Evolutionary conservation across 2,329 filamentous ascomycete species (phyloP).

Genomic region (Sarocladiaceae sp.): DNA sequence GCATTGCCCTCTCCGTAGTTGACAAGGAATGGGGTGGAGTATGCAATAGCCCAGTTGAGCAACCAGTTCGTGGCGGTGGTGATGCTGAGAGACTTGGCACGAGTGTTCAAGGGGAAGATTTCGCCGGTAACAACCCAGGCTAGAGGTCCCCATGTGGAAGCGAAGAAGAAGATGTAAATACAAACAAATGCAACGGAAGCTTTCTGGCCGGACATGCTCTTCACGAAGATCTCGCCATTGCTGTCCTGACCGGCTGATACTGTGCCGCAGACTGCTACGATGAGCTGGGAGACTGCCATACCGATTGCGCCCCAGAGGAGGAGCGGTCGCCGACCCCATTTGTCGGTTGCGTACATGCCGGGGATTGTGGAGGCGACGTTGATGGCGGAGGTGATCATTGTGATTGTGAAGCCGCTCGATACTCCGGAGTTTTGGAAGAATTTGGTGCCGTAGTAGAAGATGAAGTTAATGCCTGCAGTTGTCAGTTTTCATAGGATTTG

Average conservation of each 20-base stretch:
- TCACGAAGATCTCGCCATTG: constrained; percentile 37
- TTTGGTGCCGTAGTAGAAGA: constrained; percentile 21
- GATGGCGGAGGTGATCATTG: constrained; percentile 19
- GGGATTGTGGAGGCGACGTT: constrained; percentile 19
- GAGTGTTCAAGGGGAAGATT: constrained; percentile 58
- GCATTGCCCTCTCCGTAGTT: constrained; percentile 65
- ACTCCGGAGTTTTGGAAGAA: constrained; percentile 20
- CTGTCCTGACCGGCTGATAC: constrained; percentile 41
- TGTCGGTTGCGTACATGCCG: constrained; percentile 19
- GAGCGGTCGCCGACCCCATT: constrained; percentile 40
- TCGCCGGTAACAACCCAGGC: constrained; percentile 45
- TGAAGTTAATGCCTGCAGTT: constrained; percentile 15
- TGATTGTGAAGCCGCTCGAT: constrained; percentile 16
- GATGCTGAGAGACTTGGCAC: constrained; percentile 62
- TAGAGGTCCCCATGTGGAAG: constrained; percentile 61
- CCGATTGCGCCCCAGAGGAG: constrained; percentile 54
- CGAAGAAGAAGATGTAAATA: constrained; percentile 74
- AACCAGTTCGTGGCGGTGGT: constrained; percentile 73
- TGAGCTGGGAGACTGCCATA: constrained; percentile 53
- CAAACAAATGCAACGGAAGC: constrained; percentile 55
- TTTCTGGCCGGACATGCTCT: constrained; percentile 43
- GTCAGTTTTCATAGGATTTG: neutral
- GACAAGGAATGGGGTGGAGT: constrained; percentile 75
- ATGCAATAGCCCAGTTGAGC: constrained; percentile 74
- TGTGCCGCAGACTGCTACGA: constrained; percentile 34